Evolutionary conservation across 1,139 yeast genomes (phyloP).

Genomic region (Zhuliangozyma parablackwelliae): DNA sequence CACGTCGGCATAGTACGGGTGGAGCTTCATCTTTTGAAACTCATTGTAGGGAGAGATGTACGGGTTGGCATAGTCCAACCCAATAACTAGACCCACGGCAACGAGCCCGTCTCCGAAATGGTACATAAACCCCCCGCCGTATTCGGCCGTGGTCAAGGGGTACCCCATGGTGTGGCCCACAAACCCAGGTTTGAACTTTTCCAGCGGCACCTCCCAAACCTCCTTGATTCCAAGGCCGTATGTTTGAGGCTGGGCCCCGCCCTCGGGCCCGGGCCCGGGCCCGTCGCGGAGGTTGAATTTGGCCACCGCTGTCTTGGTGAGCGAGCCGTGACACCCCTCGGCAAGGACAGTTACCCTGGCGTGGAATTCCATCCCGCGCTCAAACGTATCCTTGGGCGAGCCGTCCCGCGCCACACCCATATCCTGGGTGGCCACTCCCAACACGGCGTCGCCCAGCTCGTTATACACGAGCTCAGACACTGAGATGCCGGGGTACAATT

Average conservation of each 20-base stretch:
- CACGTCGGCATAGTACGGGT: slow-evolving; percentile 75
- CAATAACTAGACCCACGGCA: slow-evolving; percentile 84
- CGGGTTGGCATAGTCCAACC: slow-evolving; percentile 90
- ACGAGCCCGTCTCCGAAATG: slow-evolving; percentile 94
- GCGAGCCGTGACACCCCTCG: slow-evolving; percentile 96
- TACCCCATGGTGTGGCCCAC: slow-evolving; percentile 89
- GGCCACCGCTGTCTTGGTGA: slow-evolving; percentile 69
- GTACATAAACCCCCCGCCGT: slow-evolving; percentile 96
- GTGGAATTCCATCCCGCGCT: slow-evolving; percentile 95
- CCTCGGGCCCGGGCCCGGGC: slow-evolving; percentile 55
- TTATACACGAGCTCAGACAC: slow-evolving; percentile 75
- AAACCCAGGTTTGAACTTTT: slow-evolving; percentile 72
- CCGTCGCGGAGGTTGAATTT: slow-evolving; percentile 65
- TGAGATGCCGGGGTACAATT: slow-evolving; percentile 85
- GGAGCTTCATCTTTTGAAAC: slow-evolving; percentile 89
- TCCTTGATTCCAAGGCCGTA: slow-evolving; percentile 95
- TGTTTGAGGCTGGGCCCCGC: slow-evolving; percentile 52
- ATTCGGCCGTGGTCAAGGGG: slow-evolving; percentile 69
- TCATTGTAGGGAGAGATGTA: slow-evolving; percentile 93
- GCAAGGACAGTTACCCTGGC: slow-evolving; percentile 85
- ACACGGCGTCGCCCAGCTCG: slow-evolving; percentile 55
- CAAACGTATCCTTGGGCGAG: slow-evolving; percentile 72
- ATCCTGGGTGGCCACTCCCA: slow-evolving; percentile 92
- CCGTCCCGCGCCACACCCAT: slow-evolving; percentile 79
- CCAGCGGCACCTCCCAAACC: slow-evolving; percentile 93